Percentiles rank a stretch among this genome's conserved stretches.
Evolutionary conservation across 441 rosid species (phyloP).

Genomic region (Hura crepitans): DNA sequence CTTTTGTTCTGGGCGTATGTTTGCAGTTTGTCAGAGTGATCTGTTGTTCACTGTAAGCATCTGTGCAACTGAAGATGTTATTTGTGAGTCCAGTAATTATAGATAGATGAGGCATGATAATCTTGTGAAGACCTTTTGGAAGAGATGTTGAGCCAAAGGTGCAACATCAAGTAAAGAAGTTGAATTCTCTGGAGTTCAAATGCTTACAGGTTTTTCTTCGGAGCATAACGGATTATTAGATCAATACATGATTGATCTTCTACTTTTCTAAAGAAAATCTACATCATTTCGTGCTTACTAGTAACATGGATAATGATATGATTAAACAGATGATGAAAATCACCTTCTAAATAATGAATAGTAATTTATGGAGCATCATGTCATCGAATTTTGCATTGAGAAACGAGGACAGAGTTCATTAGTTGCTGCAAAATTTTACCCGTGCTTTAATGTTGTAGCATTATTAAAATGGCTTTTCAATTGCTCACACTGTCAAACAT

Average conservation of each 20-base stretch:
- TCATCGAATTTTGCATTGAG: neutral
- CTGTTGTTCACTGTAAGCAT: neutral
- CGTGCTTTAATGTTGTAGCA: neutral
- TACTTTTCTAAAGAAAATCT: neutral
- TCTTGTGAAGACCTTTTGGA: neutral
- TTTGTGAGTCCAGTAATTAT: neutral
- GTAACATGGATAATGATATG: neutral
- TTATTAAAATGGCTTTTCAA: neutral
- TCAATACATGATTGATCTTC: neutral
- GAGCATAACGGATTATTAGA: neutral
- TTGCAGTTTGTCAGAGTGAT: neutral
- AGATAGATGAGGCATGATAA: neutral
- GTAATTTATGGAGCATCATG: neutral
- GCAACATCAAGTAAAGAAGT: neutral
- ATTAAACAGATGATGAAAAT: conserved; percentile 6
- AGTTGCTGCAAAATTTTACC: neutral
- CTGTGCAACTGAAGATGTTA: neutral
- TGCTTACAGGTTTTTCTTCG: neutral
- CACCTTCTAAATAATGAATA: neutral
- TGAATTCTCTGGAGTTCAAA: neutral
- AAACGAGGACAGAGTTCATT: neutral
- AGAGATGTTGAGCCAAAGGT: neutral
- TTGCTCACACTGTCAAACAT: neutral
- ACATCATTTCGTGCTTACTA: neutral
- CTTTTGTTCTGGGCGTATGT: neutral